These are phyloP conservation scores for Neofusicoccum cordaticola DNA, from an alignment of 2,329 filamentous ascomycete species.

Conservation along the genomic window DNA sequence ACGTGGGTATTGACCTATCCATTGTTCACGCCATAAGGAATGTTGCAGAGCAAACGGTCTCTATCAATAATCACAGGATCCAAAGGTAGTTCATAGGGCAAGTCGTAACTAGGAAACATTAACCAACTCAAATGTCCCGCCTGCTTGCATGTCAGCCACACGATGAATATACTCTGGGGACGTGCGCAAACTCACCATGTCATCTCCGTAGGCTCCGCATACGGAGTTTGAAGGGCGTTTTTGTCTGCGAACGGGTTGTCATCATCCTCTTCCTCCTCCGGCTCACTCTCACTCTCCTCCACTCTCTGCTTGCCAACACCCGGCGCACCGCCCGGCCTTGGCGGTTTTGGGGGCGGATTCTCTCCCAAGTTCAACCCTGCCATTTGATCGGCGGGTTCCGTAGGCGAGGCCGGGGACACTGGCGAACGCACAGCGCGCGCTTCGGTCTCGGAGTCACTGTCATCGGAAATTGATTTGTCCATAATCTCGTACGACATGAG, in stretches of 20 bases:
- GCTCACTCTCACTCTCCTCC: conserved; percentile 57
- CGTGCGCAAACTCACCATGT: conserved; percentile 2
- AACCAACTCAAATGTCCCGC: conserved; percentile 5
- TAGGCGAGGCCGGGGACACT: neutral
- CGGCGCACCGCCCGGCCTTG: conserved; percentile 43
- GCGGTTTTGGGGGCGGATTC: conserved; percentile 48
- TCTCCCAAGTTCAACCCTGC: conserved; percentile 44
- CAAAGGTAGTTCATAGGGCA: neutral
- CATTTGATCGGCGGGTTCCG: conserved; percentile 37
- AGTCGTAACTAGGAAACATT: neutral
- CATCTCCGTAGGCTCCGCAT: conserved; percentile 40
- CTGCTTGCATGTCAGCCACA: neutral
- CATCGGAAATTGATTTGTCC: conserved; percentile 77
- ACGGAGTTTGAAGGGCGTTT: conserved; percentile 61
- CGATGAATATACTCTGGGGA: no score
- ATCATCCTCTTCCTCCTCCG: conserved; percentile 71
- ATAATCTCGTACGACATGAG: conserved; percentile 94
- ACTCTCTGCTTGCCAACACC: conserved; percentile 36
- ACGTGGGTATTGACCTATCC: neutral
- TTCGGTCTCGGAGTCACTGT: conserved; percentile 64
- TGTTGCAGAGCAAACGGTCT: neutral
- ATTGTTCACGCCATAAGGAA: neutral
- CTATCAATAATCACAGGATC: neutral
- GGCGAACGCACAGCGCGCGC: conserved; percentile 16
- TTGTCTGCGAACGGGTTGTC: conserved; percentile 83